A percentile compares a stretch with the other conserved stretches of the same genome.
phyloP scores from a whole-genome alignment of 2,329 filamentous ascomycete genomes.

The Reticulascus tulasneorum region DNA sequence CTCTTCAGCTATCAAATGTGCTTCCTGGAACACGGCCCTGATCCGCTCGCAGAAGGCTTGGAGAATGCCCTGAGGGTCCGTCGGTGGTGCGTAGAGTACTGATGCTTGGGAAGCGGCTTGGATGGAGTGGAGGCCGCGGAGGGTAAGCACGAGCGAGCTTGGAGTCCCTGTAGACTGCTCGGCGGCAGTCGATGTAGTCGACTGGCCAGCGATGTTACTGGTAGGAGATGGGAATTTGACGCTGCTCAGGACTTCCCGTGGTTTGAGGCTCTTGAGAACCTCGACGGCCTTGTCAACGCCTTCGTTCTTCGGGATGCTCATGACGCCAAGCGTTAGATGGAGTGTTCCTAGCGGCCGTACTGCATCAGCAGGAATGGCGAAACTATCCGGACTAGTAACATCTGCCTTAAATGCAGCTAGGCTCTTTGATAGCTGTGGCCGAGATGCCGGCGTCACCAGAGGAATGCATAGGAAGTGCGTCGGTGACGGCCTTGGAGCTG shows the following conservation, averaged over 20 bases:
- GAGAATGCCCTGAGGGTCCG: conserved; percentile 48
- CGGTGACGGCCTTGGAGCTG: conserved; percentile 35
- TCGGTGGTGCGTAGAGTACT: conserved; percentile 62
- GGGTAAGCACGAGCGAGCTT: conserved; percentile 35
- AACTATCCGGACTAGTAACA: conserved; percentile 40
- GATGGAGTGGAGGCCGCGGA: conserved; percentile 59
- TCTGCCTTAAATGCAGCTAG: conserved; percentile 60
- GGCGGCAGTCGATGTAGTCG: neutral
- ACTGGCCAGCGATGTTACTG: conserved; percentile 14
- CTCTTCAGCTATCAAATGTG: conserved; percentile 54
- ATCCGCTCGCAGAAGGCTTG: conserved; percentile 55
- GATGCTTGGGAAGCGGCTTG: conserved; percentile 47
- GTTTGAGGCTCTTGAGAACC: conserved; percentile 33
- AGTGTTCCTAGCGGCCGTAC: conserved; percentile 74
- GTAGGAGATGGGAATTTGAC: conserved; percentile 10
- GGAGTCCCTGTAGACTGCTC: neutral
- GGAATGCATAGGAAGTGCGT: conserved; percentile 79
- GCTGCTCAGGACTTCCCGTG: conserved; percentile 33
- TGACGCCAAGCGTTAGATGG: conserved; percentile 82
- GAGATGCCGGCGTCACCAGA: conserved; percentile 58
- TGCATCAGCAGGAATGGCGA: conserved; percentile 59
- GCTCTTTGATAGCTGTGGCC: conserved; percentile 60
- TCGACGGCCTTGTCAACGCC: conserved; percentile 36
- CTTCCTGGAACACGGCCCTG: conserved; percentile 47
- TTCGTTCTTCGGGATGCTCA: conserved; percentile 60